Evolutionary conservation across 108 stramenopile genomes (phyloP).

Genomic region (Pseudonitzschia multistriata): DNA sequence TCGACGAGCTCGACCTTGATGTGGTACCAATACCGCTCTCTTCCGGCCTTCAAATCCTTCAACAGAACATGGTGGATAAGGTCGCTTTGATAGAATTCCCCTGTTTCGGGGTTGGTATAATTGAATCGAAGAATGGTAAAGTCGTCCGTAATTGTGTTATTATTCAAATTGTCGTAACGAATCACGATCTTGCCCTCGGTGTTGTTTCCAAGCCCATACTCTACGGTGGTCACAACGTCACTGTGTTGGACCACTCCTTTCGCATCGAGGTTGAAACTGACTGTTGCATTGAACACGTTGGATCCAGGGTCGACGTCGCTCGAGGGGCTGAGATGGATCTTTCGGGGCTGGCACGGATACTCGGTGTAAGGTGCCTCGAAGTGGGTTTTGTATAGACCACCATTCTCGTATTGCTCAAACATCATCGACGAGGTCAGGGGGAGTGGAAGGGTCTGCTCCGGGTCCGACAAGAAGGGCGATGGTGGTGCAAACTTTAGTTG

Average conservation of each 20-base stretch:
- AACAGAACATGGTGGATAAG: slow-evolving; percentile 47
- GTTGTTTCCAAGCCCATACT: slow-evolving; percentile 30
- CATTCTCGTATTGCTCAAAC: neutral
- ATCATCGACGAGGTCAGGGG: neutral
- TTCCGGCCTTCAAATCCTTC: slow-evolving; percentile 36
- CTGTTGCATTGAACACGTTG: slow-evolving; percentile 33
- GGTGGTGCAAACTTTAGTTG: neutral
- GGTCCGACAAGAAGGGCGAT: neutral
- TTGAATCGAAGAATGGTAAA: slow-evolving; percentile 18
- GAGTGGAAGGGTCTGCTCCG: neutral
- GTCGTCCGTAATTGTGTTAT: neutral
- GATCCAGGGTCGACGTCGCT: slow-evolving; percentile 29
- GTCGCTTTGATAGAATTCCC: slow-evolving; percentile 34
- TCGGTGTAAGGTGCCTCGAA: slow-evolving; percentile 7
- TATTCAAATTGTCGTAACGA: neutral
- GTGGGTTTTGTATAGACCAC: neutral
- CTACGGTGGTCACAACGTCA: slow-evolving; percentile 11
- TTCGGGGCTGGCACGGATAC: slow-evolving; percentile 23
- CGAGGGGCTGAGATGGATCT: slow-evolving; percentile 36
- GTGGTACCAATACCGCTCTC: slow-evolving; percentile 39
- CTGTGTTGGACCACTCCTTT: neutral
- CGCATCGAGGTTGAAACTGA: slow-evolving; percentile 34
- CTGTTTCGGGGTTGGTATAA: slow-evolving; percentile 14
- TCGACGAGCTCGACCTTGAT: slow-evolving; percentile 17
- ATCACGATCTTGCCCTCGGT: slow-evolving; percentile 12